Base-by-base conservation (phyloP, 148 eudicot species). In the Cornus controversa region DNA sequence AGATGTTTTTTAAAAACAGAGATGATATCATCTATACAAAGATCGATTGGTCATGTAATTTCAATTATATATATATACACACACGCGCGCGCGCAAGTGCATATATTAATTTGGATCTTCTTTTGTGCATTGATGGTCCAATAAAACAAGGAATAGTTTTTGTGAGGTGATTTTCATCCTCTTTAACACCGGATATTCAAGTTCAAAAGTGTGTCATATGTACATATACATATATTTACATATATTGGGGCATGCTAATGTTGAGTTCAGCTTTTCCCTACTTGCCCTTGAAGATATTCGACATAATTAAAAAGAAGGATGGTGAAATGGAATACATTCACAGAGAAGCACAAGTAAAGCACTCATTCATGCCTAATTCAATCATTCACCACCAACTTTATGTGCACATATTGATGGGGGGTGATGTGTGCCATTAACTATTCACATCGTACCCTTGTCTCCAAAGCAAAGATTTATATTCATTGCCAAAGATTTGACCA, bases 251-350 rank as follows among this genome's bases (percentile, higher is more conserved):
- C 64, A 60, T 60, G 64, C 64, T 6, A 60, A 22, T 60, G 14
- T 60, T 60, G 24, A n/a, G 8, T 4, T 60, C 2, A 60, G 64
- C 25, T n/a, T 22, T 60, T 20, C 64, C 64, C 50, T 50, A 54
- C 78, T 73, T 77, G 71, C 22, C 27, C 81, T 27, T 20, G 57
- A 74, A 74, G 84, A 73, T 74, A 77, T 40, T 1, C 8, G 11
- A 72, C 27, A 37, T 66, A 65, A 71, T 76, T 37, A 54, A 64
- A 53, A 10, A 10, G 67, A 26, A 1, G 31, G 74, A 18, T 22
- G 24, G 24, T 10, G 72, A 69, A 24, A 24, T 16, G 24, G 24
- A 24, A 23, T 24, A 16, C 3, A 2, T 28, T 29, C 4, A 26
- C 24, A 29, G 62, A 74, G 81, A 79, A 71, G 69, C 79, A 78